Evolutionary conservation across 2,329 filamentous ascomycete genomes (phyloP).

Genomic region (Exophiala aquamarina): DNA sequence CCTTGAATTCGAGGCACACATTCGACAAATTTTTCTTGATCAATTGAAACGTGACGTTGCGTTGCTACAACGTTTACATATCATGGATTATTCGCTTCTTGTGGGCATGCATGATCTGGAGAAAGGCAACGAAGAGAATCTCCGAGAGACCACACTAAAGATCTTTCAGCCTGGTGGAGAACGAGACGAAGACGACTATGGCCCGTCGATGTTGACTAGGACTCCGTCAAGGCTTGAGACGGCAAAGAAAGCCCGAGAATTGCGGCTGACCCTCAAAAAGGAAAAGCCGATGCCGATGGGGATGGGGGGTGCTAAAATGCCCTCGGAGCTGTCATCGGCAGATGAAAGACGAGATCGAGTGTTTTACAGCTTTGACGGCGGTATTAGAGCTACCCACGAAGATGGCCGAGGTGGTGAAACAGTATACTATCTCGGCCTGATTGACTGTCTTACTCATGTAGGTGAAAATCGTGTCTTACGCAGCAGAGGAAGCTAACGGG

Average conservation of each 20-base stretch:
- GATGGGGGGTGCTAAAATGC: constrained; percentile 79
- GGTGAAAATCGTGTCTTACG: constrained; percentile 41
- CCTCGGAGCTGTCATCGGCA: constrained; percentile 70
- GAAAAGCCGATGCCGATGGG: constrained; percentile 94
- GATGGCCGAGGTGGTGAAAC: constrained; percentile 81
- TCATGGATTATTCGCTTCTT: constrained; percentile 98
- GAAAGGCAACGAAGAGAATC: constrained; percentile 91
- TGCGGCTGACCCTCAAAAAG: constrained; percentile 87
- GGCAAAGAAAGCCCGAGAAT: constrained; percentile 82
- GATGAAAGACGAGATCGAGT: constrained; percentile 74
- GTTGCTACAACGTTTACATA: constrained; percentile 81
- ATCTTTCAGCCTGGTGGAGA: constrained; percentile 90
- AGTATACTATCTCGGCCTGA: constrained; percentile 97
- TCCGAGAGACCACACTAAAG: constrained; percentile 83
- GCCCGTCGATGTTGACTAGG: constrained; percentile 66
- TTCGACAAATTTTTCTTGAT: constrained; percentile 83
- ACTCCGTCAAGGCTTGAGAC: constrained; percentile 94
- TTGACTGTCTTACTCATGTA: constrained; percentile 96
- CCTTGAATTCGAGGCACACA: constrained; percentile 83
- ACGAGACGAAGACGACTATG: constrained; percentile 56
- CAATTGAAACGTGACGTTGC: constrained; percentile 87
- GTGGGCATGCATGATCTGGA: constrained; percentile 90
- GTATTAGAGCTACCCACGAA: constrained; percentile 89
- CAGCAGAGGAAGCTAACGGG: not conserved
- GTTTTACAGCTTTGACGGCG: constrained; percentile 93